phyloP scores from a whole-genome alignment of 768 basidiomycete genomes.

The Lyophyllum atratum region DNA sequence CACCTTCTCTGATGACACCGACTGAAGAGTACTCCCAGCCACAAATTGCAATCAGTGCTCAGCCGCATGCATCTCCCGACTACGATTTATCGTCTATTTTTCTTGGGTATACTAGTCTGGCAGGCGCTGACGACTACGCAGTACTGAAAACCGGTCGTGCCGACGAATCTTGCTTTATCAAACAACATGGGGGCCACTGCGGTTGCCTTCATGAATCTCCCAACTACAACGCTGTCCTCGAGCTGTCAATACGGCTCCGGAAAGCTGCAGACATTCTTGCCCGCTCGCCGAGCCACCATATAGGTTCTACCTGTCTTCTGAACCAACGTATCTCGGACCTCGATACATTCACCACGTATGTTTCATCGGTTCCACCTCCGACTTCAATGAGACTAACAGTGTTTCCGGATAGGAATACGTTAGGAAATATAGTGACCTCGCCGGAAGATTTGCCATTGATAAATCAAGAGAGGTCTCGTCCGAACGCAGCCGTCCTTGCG shows the following conservation, averaged over 20 bases:
- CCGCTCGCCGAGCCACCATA: constrained; percentile 43
- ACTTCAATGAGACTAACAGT: constrained; percentile 11
- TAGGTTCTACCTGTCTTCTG: constrained; percentile 37
- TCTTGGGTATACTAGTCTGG: constrained; percentile 32
- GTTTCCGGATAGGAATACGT: constrained; percentile 34
- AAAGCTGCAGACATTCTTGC: constrained; percentile 57
- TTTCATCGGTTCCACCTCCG: constrained; percentile 3
- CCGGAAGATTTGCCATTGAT: constrained; percentile 24
- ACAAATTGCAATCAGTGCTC: constrained; percentile 27
- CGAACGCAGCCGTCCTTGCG: constrained; percentile 8
- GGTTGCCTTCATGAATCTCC: constrained; percentile 57
- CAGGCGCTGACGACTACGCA: constrained; percentile 25
- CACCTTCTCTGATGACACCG: constrained; percentile 44
- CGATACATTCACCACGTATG: constrained; percentile 57
- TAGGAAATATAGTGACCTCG: constrained; percentile 38
- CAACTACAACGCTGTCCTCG: constrained; percentile 60
- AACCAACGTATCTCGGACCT: constrained; percentile 50
- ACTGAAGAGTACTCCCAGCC: constrained; percentile 43
- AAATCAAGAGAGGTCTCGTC: constrained; percentile 16
- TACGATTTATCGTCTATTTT: constrained; percentile 46
- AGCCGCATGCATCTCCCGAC: constrained; percentile 31
- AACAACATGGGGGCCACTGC: constrained; percentile 43
- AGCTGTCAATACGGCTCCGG: constrained; percentile 64
- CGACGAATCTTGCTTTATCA: constrained; percentile 29
- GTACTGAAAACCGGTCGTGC: constrained; percentile 16